These are phyloP conservation scores for Crassisporium funariophilum DNA, from an alignment of 768 basidiomycete genomes.

Conservation along the genomic window DNA sequence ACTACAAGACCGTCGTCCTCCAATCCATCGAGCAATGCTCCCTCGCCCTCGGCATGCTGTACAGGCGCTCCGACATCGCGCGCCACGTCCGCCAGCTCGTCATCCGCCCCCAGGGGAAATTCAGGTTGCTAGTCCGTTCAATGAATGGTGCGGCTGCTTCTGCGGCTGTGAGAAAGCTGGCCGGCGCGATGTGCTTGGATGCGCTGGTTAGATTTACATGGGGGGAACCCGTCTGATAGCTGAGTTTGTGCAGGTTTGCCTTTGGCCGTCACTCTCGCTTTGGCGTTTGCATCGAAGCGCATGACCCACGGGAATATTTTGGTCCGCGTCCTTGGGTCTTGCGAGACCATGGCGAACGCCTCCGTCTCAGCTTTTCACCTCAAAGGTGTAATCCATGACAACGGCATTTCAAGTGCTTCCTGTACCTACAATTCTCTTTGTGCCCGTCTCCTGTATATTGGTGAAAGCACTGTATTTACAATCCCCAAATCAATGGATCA, in stretches of 20 bases:
- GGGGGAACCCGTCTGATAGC: constrained; percentile 72
- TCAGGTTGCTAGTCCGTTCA: constrained; percentile 22
- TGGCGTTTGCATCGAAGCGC: no score
- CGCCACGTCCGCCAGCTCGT: constrained; percentile 67
- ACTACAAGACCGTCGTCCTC: constrained; percentile 63
- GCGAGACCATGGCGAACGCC: no score
- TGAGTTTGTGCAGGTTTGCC: constrained; percentile 70
- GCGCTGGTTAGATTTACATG: constrained; percentile 69
- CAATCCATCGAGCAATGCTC: constrained; percentile 58
- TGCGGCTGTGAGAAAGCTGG: constrained; percentile 51
- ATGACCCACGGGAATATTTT: no score
- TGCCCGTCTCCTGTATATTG: no score
- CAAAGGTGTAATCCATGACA: no score
- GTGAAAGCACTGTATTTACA: no score
- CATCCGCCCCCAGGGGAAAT: constrained; percentile 42
- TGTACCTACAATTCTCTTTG: no score
- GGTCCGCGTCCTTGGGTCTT: no score
- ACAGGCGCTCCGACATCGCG: constrained; percentile 52
- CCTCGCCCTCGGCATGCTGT: constrained; percentile 68
- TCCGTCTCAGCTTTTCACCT: no score
- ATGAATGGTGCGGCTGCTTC: constrained; percentile 45
- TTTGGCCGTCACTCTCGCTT: no score
- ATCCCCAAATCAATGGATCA: no score
- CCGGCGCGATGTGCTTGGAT: constrained; percentile 53
- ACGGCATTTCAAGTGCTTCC: no score